phyloP scores from a whole-genome alignment of 208 protist genomes.

The Strigomonas culicis region DNA sequence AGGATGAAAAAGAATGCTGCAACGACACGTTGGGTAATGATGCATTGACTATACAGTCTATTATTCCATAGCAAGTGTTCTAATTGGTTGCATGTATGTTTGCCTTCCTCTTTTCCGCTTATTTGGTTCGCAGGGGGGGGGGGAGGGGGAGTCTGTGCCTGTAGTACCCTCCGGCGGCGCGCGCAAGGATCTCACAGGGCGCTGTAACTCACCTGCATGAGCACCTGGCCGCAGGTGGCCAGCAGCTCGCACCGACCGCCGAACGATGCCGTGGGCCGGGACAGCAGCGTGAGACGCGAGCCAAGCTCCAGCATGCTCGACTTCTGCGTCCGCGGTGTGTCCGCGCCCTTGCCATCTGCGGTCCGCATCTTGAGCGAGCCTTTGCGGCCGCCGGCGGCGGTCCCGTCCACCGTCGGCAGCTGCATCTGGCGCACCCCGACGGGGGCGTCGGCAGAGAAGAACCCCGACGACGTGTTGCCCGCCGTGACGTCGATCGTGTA shows the following conservation, averaged over 20 bases:
- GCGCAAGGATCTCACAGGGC: no score
- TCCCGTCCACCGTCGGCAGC: conserved; percentile 40
- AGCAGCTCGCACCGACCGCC: conserved; percentile 63
- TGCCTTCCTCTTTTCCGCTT: no score
- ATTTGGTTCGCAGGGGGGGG: no score
- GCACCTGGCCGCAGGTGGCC: conserved; percentile 50
- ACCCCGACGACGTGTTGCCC: not conserved
- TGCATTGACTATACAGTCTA: no score
- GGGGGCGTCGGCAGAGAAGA: conserved; percentile 12
- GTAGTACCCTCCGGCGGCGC: no score
- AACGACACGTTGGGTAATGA: no score
- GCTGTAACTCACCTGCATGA: conserved; percentile 76
- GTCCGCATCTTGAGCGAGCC: conserved; percentile 4
- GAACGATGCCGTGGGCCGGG: conserved; percentile 39
- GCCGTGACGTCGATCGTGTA: conserved; percentile 58
- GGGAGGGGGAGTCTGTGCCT: no score
- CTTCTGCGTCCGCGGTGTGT: conserved; percentile 5
- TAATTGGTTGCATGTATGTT: no score
- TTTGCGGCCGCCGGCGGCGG: conserved; percentile 26
- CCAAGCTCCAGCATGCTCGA: conserved; percentile 29
- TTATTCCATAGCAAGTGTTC: no score
- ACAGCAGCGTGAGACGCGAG: conserved; percentile 50
- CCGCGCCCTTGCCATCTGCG: not conserved
- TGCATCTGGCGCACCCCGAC: conserved; percentile 34
- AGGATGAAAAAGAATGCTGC: no score